Base-by-base conservation (phyloP, 805 yeast genomes). In the Yarrowia porcina region DNA sequence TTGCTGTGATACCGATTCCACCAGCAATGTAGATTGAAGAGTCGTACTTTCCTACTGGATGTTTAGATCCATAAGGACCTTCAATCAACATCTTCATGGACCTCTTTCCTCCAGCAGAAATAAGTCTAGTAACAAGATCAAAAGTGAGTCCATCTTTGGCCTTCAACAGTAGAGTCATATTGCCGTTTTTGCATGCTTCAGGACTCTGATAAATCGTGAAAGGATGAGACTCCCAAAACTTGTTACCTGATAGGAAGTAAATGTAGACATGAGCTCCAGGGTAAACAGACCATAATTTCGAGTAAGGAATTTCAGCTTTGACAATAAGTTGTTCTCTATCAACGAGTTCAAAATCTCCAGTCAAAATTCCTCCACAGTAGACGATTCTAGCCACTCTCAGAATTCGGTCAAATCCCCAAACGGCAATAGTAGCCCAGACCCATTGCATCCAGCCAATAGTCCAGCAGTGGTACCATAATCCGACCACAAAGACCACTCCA, bases 161-260 rank as follows among this genome's bases (percentile, higher is more conserved):
- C 30, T 56, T 56, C 38, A 56, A 30, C 13, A 56, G 30, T 4
- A 56, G 39, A 1, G 61, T 39, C 47, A 56, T 39, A 12, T 56
- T 41, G 10, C 61, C 61, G 13, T 18, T 56, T 17, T 56, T 17
- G 11, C 9, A 10, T 4, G 61, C 61, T 11, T 45, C 49, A 2
- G 67, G 66, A 3, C 65, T 49, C 33, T 63, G 60, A 32, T 63
- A 61, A 12, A 74, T 54, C 9, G 92, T 85, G 74, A 89, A 87
- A 3, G 93, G 93, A 71, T 88, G 91, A 2, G 87, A 82, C 71
- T 88, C 90, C 85, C 86, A 86, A 72, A 86, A 84, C 42, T 79
- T 73, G 3, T 74, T 70, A 18, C 81, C 77, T 36, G 81, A 75
- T 64, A 86, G 65, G 71, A 87, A 84, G 73, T 85, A 81, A 33